Percentiles rank a stretch among this genome's conserved stretches.
Conservation (phyloP, 306 rosid species). For the Inga leiocalycina region DNA sequence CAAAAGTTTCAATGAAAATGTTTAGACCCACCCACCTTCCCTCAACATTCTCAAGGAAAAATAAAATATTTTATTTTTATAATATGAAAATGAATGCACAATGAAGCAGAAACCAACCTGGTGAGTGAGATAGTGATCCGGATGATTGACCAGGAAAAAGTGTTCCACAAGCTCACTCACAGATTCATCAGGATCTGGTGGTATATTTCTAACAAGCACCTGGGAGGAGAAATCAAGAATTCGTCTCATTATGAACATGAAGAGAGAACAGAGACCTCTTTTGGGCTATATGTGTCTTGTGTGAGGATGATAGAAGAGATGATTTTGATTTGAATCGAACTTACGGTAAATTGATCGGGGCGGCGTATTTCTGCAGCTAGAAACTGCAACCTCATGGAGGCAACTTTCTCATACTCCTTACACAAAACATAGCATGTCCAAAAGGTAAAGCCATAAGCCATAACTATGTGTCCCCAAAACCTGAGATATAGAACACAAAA, state of each 20-base stretch:
- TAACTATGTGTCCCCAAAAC: slow-evolving; percentile 79
- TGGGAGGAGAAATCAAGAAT: slow-evolving; percentile 29
- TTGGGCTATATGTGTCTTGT: background rate
- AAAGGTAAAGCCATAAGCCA: slow-evolving; percentile 83
- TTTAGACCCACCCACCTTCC: slow-evolving; percentile 3
- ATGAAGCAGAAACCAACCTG: slow-evolving; percentile 62
- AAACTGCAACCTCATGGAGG: slow-evolving; percentile 85
- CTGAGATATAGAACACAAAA: slow-evolving; percentile 41
- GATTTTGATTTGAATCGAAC: slow-evolving; percentile 18
- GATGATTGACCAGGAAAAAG: slow-evolving; percentile 95
- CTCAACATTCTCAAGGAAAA: background rate
- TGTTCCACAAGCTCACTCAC: slow-evolving; percentile 94
- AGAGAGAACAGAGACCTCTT: slow-evolving; percentile 16
- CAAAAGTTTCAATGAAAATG: slow-evolving; percentile 26
- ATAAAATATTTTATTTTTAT: too few relatives aligned
- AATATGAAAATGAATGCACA: background rate
- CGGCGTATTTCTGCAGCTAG: slow-evolving; percentile 81
- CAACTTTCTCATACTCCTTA: slow-evolving; percentile 78
- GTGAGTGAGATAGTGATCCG: slow-evolving; percentile 86
- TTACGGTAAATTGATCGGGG: slow-evolving; percentile 90
- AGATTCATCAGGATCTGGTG: slow-evolving; percentile 91
- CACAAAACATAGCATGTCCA: slow-evolving; percentile 83
- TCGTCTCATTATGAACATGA: background rate
- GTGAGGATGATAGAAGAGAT: background rate
- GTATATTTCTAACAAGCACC: slow-evolving; percentile 92